These are phyloP conservation scores for Aspergillus panamensis DNA, from an alignment of 495 filamentous ascomycete species.

Conservation along the genomic window DNA sequence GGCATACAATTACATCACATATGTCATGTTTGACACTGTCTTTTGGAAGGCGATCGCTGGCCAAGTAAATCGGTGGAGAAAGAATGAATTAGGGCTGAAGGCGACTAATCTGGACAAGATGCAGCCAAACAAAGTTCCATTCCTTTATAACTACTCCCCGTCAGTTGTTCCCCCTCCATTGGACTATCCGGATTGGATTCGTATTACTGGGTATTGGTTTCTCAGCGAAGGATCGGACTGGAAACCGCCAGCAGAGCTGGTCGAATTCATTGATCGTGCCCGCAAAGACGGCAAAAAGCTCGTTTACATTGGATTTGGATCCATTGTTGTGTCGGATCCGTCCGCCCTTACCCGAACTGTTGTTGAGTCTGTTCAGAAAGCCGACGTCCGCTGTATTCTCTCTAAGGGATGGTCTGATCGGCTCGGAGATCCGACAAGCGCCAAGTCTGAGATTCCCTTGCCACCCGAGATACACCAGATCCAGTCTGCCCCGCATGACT, in stretches of 20 bases:
- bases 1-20: constrained; percentile 90
- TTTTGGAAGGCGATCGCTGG: constrained; percentile 93
- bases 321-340: constrained; percentile 90
- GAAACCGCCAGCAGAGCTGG: constrained; percentile 70
- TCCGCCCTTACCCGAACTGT: constrained; percentile 83
- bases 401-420: constrained; percentile 99
- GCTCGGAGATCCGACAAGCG: constrained; percentile 56
- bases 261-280: constrained; percentile 75
- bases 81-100: constrained; percentile 70
- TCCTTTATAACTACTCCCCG: constrained; percentile 96
- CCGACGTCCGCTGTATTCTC: constrained; percentile 90
- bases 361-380: constrained; percentile 84
- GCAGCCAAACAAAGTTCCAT: constrained; percentile 94
- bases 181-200: constrained; percentile 97
- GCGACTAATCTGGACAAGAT: constrained; percentile 84
- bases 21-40: constrained; percentile 94
- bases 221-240: constrained; percentile 76
- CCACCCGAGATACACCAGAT: constrained; percentile 84
- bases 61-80: constrained; percentile 92
- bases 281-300: constrained; percentile 81
- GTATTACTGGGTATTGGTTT: constrained; percentile 97
- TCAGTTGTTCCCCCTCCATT: constrained; percentile 87
- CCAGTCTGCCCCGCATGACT: constrained; percentile 90
- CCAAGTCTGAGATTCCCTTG: constrained; percentile 64
- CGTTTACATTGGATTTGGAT: constrained; percentile 96